Evolutionary conservation across 768 basidiomycete genomes (phyloP), one percentile per base, ranked within the genome.

Genomic region (Termitomyces titanicus): DNA sequence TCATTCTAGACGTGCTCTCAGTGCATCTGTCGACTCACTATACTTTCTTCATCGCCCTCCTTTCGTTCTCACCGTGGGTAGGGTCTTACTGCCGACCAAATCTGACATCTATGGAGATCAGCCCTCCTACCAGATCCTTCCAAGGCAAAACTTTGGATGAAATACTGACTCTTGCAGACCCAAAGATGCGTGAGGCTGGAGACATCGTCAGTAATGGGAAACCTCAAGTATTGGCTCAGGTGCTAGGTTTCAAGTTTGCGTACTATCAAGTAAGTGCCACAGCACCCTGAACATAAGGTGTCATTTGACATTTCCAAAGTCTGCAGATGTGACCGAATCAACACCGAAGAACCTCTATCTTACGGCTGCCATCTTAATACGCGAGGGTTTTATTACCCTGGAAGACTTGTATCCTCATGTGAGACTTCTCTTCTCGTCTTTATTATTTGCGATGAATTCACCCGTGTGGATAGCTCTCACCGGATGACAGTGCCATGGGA

Each of bases 161-260:
- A 57, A 74, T 92, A 17, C 67, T 94, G 48, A 60, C 66, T 25
- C 67, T 83, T 40, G 83, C 82, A 0, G 84, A 89, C 62, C 64
- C 62, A 5, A 66, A 65, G 43, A 62, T 70, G 17, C 53, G 51
- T 31, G 52, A 56, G 39, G 45, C 53, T 7, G 43, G 60, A 51
- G 55, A 62, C 24, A 51, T 50, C 44, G 58, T 63, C 38, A 63
- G 65, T 13, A 61, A 64, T 4, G 64, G 66, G 25, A 75, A 81
- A 48, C 76, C 85, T 24, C 79, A 82, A 48, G 87, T 92, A 20
- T 72, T 92, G 53, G 87, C 92, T 13, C 94, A 99, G 72, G 90
- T 98, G 7, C 75, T 99, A 20, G 97, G 97, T n/a, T 98, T 98
- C 80, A 99, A 99, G 70, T 96, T 97, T 64, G 79, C 82, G 9